These are phyloP conservation scores for Fistulifera pelliculosa DNA, from an alignment of 108 stramenopile genomes.

Conservation along the genomic window DNA sequence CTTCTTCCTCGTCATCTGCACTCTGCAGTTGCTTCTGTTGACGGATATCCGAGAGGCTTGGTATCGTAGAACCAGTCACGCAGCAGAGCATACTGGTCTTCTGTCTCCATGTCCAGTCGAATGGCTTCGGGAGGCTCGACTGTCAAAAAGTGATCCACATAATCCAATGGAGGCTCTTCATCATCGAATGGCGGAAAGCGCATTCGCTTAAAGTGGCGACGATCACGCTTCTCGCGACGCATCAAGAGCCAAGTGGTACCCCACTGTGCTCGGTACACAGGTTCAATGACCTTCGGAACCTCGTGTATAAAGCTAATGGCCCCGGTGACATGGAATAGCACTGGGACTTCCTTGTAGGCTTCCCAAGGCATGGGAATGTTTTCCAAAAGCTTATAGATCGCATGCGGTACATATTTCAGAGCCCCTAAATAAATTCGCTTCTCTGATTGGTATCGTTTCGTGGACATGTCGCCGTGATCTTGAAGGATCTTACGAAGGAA, in stretches of 20 bases:
- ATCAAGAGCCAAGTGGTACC: constrained; percentile 98
- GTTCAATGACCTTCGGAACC: constrained; percentile 97
- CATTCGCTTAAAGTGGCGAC: constrained; percentile 98
- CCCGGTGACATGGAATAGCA: constrained; percentile 97
- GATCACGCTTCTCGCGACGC: constrained; percentile 97
- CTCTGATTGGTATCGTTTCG: constrained; percentile 93
- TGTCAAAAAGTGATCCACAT: constrained; percentile 97
- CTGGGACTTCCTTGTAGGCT: constrained; percentile 82
- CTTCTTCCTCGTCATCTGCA: constrained; percentile 46
- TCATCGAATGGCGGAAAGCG: constrained; percentile 99
- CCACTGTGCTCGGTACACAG: constrained; percentile 98
- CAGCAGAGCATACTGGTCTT: constrained; percentile 49
- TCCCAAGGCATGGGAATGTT: constrained; percentile 99
- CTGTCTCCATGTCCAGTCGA: constrained; percentile 46
- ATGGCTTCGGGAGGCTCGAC: constrained; percentile 86
- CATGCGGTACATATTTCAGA: constrained; percentile 98
- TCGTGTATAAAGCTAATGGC: constrained; percentile 98
- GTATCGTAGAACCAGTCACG: constrained; percentile 85
- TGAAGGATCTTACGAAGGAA: constrained; percentile 94
- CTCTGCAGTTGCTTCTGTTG: constrained; percentile 29
- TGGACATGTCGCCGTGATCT: constrained; percentile 99
- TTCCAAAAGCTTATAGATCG: constrained; percentile 96
- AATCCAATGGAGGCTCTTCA: constrained; percentile 99
- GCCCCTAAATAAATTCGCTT: constrained; percentile 97
- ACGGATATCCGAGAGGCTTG: constrained; percentile 39